These are phyloP conservation scores for Salix viminalis DNA, from an alignment of 345 rosid genomes.

Conservation along the genomic window DNA sequence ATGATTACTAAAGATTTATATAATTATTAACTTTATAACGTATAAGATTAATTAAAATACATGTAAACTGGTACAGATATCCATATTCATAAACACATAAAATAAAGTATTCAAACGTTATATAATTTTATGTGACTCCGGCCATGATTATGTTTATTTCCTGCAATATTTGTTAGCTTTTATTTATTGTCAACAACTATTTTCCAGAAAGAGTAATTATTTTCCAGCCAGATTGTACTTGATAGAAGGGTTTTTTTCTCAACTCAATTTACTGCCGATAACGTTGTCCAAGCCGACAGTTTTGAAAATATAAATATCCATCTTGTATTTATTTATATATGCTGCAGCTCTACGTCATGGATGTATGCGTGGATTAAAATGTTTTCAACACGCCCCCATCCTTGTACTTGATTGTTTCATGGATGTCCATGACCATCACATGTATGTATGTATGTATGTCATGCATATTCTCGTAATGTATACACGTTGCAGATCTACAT, in stretches of 20 bases:
- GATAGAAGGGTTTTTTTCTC: not conserved
- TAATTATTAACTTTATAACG: not conserved
- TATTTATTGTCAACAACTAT: too few species aligned
- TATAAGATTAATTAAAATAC: fast-evolving
- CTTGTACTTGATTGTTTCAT: not conserved
- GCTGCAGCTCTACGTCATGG: not conserved
- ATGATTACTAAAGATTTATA: too few species aligned
- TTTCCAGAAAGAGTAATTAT: not conserved
- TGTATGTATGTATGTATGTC: not conserved
- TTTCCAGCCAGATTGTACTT: not conserved
- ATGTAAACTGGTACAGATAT: too few species aligned
- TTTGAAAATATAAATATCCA: too few species aligned
- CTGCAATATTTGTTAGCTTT: too few species aligned
- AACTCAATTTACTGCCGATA: not conserved
- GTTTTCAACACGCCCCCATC: not conserved
- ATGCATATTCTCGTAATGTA: too few species aligned
- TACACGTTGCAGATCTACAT: too few species aligned
- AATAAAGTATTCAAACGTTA: too few species aligned
- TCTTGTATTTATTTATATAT: too few species aligned
- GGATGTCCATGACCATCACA: not conserved
- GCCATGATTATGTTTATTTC: not conserved
- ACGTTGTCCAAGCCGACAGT: not conserved
- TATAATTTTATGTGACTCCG: too few species aligned
- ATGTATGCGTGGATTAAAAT: not conserved
- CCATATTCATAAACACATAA: too few species aligned